Base-by-base conservation (phyloP, 2,329 filamentous ascomycete genomes). In the Aspergillus melleus region DNA sequence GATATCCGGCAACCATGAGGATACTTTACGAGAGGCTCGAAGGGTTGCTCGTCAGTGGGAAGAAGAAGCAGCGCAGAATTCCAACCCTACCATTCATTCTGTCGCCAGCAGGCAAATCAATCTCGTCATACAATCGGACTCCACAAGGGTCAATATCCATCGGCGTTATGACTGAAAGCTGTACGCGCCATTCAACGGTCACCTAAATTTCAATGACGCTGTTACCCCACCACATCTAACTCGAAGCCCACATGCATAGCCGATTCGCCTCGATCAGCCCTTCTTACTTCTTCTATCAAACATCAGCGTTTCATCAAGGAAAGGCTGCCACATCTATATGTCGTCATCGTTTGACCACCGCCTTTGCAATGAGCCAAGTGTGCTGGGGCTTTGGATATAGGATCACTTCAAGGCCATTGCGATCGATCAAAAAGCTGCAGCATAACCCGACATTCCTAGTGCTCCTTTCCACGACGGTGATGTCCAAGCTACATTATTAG, bases 91-190 rank as follows among this genome's bases (percentile, higher is more conserved):
- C 44, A 51, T 56, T 30, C 16, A 50, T n/a, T 56, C 44, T n/a
- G 44, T 56, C n/a, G 46, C 44, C 46, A 42, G 44, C 44, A 57
- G 12, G 32, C 29, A 57, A n/a, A n/a, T n/a, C n/a, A 29, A 30
- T 52, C 55, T 46, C 49, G 36, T 49, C 49, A 44, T 52, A 52
- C 49, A 57, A 57, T 42, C 55, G 52, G 55, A 6, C 55, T 30
- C 3, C 20, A 8, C 5, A 52, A 52, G 39, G 11, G 49, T 11
- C 51, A 32, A 52, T 44, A 57, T 52, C 46, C 22, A 36, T 57
- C 39, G 29, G n/a, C 30, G 12, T 49, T 44, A 30, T 22, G 24
- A 49, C 24, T 49, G 2, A 19, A 2, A 19, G n/a, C 10, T 19
- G 19, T 49, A 4, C 5, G 16, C 46, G 26, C 46, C 47, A 42